These are phyloP conservation scores for Climacium dendroides DNA, from an alignment of 225 moss, liverwort and hornwort species.

Conservation along the genomic window DNA sequence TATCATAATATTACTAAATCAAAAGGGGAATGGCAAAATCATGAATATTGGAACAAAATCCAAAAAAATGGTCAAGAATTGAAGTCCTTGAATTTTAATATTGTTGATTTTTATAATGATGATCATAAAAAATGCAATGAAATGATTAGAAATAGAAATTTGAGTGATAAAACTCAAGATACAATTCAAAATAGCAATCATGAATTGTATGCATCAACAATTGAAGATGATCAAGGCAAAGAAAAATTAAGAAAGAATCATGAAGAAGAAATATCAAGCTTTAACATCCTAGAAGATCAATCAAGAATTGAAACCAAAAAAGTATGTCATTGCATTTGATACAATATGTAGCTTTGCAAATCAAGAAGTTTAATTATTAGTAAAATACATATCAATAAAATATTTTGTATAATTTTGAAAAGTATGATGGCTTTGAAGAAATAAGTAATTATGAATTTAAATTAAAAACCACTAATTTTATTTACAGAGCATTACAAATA, in stretches of 20 bases:
- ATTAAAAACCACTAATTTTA: not conserved
- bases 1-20: not conserved
- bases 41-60: not conserved
- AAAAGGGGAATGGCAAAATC: not conserved
- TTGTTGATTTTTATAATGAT: not conserved
- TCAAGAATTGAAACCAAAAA: not conserved
- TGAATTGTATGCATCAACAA: not conserved
- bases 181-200: not conserved
- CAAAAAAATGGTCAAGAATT: not conserved
- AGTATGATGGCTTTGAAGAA: not conserved
- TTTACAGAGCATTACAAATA: not conserved
- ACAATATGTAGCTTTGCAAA: not conserved
- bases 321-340: not conserved
- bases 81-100: not conserved
- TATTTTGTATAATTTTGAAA: not conserved
- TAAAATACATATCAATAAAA: not conserved
- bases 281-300: not conserved
- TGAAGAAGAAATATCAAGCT: not conserved
- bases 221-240: not conserved
- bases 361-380: not conserved
- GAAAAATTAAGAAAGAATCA: not conserved
- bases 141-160: not conserved
- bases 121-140: not conserved
- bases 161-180: not conserved
- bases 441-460: too few relatives aligned